Evolutionary conservation across 2,329 filamentous ascomycete species (phyloP).

Genomic region (Cladosporium austrohemisphaericum): DNA sequence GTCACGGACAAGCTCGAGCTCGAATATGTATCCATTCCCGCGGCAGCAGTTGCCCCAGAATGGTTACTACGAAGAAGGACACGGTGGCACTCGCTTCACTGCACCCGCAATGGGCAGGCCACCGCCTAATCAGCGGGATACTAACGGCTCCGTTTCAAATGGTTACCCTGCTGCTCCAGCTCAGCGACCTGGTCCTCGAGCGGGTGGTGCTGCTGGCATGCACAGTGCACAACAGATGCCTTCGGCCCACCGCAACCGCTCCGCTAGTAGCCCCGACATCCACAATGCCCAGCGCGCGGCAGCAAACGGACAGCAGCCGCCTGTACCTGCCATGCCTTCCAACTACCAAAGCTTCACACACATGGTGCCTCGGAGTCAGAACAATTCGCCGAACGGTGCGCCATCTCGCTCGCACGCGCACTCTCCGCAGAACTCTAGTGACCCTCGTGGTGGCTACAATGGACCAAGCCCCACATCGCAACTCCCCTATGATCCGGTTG

Average conservation of each 20-base stretch:
- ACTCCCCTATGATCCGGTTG: slow-evolving; percentile 1
- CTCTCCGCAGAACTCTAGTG: slow-evolving; percentile 49
- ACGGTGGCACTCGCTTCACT: slow-evolving; percentile 61
- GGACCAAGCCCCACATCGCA: slow-evolving; percentile 9
- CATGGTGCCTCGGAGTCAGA: slow-evolving; percentile 67
- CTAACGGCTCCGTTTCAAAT: slow-evolving; percentile 46
- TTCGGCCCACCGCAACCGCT: slow-evolving; percentile 64
- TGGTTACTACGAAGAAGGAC: slow-evolving; percentile 63
- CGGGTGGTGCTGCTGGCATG: slow-evolving; percentile 47
- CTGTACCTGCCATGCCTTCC: slow-evolving; percentile 31
- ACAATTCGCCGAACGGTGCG: slow-evolving; percentile 60
- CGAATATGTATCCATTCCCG: slow-evolving; percentile 76
- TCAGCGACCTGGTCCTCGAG: slow-evolving; percentile 32
- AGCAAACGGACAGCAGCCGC: slow-evolving; percentile 52
- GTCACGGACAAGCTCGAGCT: slow-evolving; percentile 65
- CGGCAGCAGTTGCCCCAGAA: slow-evolving; percentile 64
- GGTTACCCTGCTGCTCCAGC: slow-evolving; percentile 55
- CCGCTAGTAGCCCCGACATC: slow-evolving; percentile 93
- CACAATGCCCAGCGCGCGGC: slow-evolving; percentile 62
- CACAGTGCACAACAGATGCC: slow-evolving; percentile 48
- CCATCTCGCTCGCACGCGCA: slow-evolving; percentile 39
- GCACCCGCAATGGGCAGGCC: slow-evolving; percentile 80
- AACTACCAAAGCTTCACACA: slow-evolving; percentile 26
- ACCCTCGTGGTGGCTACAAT: slow-evolving; percentile 32
- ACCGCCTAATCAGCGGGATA: slow-evolving; percentile 62